Evolutionary conservation across 768 basidiomycete genomes (phyloP).

Genomic region (Mycena kentingensis): DNA sequence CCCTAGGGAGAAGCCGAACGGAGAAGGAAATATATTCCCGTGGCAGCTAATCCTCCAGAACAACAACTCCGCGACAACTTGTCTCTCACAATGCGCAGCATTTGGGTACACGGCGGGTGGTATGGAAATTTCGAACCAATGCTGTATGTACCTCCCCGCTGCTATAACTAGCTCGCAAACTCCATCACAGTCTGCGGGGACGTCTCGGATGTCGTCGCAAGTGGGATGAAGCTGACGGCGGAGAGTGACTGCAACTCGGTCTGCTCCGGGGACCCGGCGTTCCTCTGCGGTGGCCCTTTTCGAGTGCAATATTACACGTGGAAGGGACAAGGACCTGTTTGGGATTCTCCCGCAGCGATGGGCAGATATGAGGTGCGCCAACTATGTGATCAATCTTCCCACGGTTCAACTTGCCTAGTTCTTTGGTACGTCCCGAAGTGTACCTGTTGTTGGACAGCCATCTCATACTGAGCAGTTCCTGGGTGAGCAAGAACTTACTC

Average conservation of each 20-base stretch:
- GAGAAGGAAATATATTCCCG: background rate
- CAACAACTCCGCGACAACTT: conserved; percentile 41
- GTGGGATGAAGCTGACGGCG: conserved; percentile 22
- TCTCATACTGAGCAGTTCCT: background rate
- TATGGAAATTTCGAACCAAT: conserved; percentile 36
- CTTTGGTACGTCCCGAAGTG: conserved; percentile 41
- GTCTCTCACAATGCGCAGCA: conserved; percentile 66
- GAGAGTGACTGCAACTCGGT: conserved; percentile 45
- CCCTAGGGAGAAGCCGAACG: background rate
- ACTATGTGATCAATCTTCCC: conserved; percentile 37
- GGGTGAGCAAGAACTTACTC: background rate
- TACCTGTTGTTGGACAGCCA: background rate
- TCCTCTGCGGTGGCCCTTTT: conserved; percentile 64
- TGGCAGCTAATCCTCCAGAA: background rate
- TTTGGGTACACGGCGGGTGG: conserved; percentile 53
- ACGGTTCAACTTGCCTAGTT: conserved; percentile 50
- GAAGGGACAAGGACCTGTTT: conserved; percentile 55
- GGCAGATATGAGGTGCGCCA: conserved; percentile 69
- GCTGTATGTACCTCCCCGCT: conserved; percentile 52
- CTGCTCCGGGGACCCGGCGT: conserved; percentile 71
- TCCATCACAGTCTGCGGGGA: conserved; percentile 67
- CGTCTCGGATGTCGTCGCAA: conserved; percentile 48
- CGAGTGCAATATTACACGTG: conserved; percentile 58
- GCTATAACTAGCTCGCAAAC: background rate
- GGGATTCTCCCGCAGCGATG: conserved; percentile 65